Percentiles rank a stretch among this genome's conserved stretches.
These are phyloP conservation scores for Lentinus polychrous DNA, from an alignment of 1,284 basidiomycete genomes.

Conservation along the genomic window DNA sequence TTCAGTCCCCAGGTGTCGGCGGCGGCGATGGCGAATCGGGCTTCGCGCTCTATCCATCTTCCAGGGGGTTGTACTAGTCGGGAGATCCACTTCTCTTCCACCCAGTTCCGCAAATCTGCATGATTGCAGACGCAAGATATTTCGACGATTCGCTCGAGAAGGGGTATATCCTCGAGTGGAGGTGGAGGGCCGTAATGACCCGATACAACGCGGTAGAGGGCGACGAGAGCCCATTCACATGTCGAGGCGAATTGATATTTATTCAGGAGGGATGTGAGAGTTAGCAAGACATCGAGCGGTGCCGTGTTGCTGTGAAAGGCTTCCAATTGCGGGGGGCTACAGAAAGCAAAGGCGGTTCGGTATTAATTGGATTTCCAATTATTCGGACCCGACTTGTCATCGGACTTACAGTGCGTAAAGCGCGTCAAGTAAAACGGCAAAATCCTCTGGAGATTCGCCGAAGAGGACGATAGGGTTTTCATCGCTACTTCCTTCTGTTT, in stretches of 20 bases:
- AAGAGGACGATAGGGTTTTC: conserved; percentile 40
- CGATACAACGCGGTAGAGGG: conserved; percentile 19
- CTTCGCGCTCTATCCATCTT: neutral
- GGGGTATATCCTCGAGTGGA: conserved; percentile 6
- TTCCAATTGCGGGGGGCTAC: conserved; percentile 24
- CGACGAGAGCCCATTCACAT: conserved; percentile 25
- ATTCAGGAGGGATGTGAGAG: conserved; percentile 25
- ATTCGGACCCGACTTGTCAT: neutral
- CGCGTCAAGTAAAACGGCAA: conserved; percentile 40
- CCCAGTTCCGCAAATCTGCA: conserved; percentile 15
- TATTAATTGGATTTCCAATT: neutral
- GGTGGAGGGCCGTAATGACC: conserved; percentile 15
- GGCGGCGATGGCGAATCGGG: conserved; percentile 17
- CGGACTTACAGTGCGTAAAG: conserved; percentile 43
- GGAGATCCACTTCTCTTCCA: conserved; percentile 20
- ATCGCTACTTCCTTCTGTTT: conserved; percentile 37
- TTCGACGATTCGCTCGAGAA: conserved; percentile 24
- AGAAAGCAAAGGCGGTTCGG: neutral
- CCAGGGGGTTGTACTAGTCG: neutral
- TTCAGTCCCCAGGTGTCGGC: conserved; percentile 19
- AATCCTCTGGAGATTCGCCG: conserved; percentile 41
- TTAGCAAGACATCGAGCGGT: conserved; percentile 20
- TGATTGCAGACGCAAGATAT: conserved; percentile 25
- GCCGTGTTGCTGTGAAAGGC: conserved; percentile 2
- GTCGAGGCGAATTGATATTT: conserved; percentile 27